Evolutionary conservation across 352 stramenopile species (phyloP).

Genomic region (Pythium aphanidermatum): DNA sequence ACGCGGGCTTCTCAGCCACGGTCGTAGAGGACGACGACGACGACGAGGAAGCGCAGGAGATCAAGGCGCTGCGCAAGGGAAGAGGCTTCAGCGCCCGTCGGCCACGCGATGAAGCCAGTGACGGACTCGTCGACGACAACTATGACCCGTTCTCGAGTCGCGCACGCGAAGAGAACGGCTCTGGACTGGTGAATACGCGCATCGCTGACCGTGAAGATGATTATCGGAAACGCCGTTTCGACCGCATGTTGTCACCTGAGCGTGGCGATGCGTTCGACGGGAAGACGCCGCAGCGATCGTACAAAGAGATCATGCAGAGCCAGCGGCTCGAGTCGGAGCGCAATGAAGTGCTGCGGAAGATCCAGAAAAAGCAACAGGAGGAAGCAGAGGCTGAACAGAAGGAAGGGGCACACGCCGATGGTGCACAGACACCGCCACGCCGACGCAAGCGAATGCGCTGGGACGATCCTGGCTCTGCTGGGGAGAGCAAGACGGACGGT

Average conservation of each 20-base stretch:
- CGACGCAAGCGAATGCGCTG: constrained; percentile 74
- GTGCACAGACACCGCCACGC: constrained; percentile 39
- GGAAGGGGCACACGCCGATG: constrained; percentile 4
- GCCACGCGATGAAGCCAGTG: constrained; percentile 6
- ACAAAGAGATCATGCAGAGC: constrained; percentile 90
- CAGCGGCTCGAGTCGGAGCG: constrained; percentile 86
- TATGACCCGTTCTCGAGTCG: constrained; percentile 84
- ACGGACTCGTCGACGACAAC: constrained; percentile 75
- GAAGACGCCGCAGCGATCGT: constrained; percentile 70
- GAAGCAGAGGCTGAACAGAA: constrained; percentile 42
- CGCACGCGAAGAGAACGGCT: constrained; percentile 77
- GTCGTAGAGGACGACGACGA: constrained; percentile 50
- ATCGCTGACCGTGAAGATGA: constrained; percentile 94
- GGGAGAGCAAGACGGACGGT: constrained; percentile 48
- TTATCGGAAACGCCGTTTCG: constrained; percentile 85
- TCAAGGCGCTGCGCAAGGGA: constrained; percentile 20
- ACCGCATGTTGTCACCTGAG: constrained; percentile 86
- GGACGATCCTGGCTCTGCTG: constrained; percentile 57
- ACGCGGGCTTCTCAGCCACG: constrained; percentile 50
- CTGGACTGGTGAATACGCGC: constrained; percentile 90
- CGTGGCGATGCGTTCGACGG: constrained; percentile 88
- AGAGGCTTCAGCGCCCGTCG: not conserved
- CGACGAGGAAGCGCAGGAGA: constrained; percentile 26
- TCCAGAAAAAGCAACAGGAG: constrained; percentile 78
- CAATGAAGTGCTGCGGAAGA: constrained; percentile 82